These are phyloP conservation scores for Handroanthus guayacan DNA, from an alignment of 257 asterid species.

Conservation along the genomic window DNA sequence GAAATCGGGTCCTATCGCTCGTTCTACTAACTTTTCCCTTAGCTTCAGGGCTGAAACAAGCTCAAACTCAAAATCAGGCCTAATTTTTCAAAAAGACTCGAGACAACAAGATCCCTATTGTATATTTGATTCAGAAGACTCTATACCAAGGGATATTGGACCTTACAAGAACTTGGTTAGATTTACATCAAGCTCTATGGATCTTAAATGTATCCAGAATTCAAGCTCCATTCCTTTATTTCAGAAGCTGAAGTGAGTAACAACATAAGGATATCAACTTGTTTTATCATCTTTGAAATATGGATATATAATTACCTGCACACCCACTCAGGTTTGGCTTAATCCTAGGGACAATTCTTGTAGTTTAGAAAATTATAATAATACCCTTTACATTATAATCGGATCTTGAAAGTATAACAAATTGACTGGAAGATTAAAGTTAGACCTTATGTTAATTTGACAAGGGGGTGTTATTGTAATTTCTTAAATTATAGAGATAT, in stretches of 20 bases:
- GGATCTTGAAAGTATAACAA: no score
- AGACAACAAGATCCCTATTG: slow-evolving; percentile 94
- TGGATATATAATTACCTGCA: neutral
- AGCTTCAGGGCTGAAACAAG: slow-evolving; percentile 79
- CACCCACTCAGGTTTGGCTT: no score
- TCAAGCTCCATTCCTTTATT: slow-evolving; percentile 69
- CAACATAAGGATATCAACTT: neutral
- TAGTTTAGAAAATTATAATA: no score
- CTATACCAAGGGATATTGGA: slow-evolving; percentile 77
- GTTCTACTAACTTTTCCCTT: slow-evolving; percentile 68
- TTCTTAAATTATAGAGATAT: no score
- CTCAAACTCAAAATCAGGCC: slow-evolving; percentile 46
- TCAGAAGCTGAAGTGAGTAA: slow-evolving; percentile 71
- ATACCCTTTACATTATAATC: no score
- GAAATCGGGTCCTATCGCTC: slow-evolving; percentile 71
- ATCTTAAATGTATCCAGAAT: slow-evolving; percentile 68
- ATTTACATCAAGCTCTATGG: slow-evolving; percentile 71
- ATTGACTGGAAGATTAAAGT: no score
- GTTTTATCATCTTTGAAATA: neutral
- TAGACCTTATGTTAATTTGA: no score
- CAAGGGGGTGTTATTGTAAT: no score
- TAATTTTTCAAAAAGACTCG: slow-evolving; percentile 69
- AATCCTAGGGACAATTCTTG: no score
- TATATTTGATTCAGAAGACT: slow-evolving; percentile 68
- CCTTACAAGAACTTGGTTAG: slow-evolving; percentile 83